Base-by-base conservation (phyloP, 2,329 filamentous ascomycete genomes). In the Claviceps monticola region DNA sequence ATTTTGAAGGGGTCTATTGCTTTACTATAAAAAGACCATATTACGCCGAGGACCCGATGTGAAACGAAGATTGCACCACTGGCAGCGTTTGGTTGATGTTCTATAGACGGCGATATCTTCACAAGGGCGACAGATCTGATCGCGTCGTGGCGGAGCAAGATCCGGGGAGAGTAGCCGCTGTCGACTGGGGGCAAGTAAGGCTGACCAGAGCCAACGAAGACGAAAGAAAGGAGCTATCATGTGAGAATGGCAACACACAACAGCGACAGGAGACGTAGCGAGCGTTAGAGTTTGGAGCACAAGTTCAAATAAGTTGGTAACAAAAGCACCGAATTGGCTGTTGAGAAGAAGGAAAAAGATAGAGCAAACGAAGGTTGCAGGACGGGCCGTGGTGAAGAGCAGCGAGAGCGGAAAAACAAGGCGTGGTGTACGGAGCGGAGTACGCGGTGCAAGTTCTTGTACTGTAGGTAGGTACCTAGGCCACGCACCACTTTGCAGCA, bases 1-100 rank as follows among this genome's bases (percentile, higher is more conserved):
- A 50, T 38, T 42, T 49, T 39, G 11, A 21, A 37, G 19, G n/a
- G 34, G 36, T 34, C 9, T 11, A 34, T 11, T 26, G 38, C 7
- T 42, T 38, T 51, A 13, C 47, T 48, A 51, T 51, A 26, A 19
- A 43, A 19, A 51, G 42, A 19, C 41, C 52, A 54, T 54, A 41
- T 42, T 52, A 49, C 46, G 49, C 29, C 17, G 49, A 49, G 17
- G 19, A 38, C 17, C 46, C 23, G 26, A 26, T 36, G 2, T 4
- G 17, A 49, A 36, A 16, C 48, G 41, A 46, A 48, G 42, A 13
- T 39, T 23, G 13, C 46, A 48, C 46, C 38, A 45, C 39, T 19
- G 34, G 37, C 23, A 42, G 47, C 11, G 6, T 23, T 19, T 26
- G 39, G 8, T 21, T 34, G 17, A 23, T 23, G 2, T 42, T 29